Conservation (phyloP, 495 filamentous ascomycete species). For the Parathielavia hyrcaniae region DNA sequence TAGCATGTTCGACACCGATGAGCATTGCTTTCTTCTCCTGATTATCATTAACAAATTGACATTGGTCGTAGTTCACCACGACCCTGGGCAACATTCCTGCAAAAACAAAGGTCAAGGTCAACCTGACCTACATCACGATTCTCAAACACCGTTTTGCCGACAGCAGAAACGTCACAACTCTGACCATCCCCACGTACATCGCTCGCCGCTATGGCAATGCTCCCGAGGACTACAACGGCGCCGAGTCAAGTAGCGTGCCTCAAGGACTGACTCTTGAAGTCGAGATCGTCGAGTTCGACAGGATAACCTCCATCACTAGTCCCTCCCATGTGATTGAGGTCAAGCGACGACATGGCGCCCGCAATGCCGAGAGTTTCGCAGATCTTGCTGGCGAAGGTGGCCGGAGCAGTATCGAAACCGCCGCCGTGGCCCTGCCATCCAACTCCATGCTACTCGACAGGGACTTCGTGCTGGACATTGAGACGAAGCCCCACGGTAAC, state of each 20-base stretch:
- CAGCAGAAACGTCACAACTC: conserved; percentile 1
- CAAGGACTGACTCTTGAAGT: conserved; percentile 12
- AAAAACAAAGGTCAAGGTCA: conserved; percentile 16
- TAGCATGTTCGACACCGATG: too few relatives aligned
- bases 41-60: too few relatives aligned
- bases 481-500: not conserved
- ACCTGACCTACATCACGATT: conserved; percentile 13
- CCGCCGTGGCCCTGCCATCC: not conserved
- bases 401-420: conserved; percentile 5
- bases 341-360: conserved; percentile 7
- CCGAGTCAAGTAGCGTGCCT: not conserved
- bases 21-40: too few relatives aligned
- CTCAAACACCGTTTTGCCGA: conserved; percentile 20
- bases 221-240: conserved; percentile 16
- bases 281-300: conserved; percentile 11
- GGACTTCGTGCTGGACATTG: conserved; percentile 21
- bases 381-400: conserved; percentile 13
- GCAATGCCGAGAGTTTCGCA: conserved; percentile 8
- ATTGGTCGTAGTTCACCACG: too few relatives aligned
- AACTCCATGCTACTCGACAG: conserved; percentile 13
- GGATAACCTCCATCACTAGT: conserved; percentile 9
- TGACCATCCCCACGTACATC: conserved; percentile 19
- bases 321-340: conserved; percentile 8
- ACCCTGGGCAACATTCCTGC: conserved; percentile 19
- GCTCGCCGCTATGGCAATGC: conserved; percentile 16